Base-by-base conservation (phyloP, 495 filamentous ascomycete genomes). In the Podospora pseudopauciseta region DNA sequence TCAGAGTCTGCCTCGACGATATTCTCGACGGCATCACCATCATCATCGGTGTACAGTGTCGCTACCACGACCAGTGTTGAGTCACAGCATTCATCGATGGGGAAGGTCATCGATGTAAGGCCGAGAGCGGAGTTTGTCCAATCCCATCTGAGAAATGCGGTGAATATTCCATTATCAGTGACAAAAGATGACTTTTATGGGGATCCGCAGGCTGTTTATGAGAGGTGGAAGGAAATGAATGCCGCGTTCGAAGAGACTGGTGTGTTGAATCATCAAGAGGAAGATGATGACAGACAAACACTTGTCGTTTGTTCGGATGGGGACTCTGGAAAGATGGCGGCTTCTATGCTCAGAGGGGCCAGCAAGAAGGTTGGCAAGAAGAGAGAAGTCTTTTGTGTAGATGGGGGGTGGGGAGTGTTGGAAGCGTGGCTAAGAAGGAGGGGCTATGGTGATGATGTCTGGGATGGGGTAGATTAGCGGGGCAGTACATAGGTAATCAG, bases 281-380 rank as follows among this genome's bases (percentile, higher is more conserved):
- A 58, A 4, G 61, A 71, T 30, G 30, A 76, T 23, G 58, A 68
- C 9, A 75, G 78, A 57, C 77, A 65, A 73, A 77, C 86, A 61
- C 69, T 86, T 64, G 70, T 87, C 9, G 76, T 86, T 39, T 86
- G 84, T 67, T 83, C 85, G 59, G 78, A 85, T 65, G 85, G 85
- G 6, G 83, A 87, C 59, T 83, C 82, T 19, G 82, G 83, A 30
- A 77, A 83, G 39, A 77, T 87, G 34, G 85, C 81, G n/a, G 82
- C 84, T 15, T 83, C 82, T 67, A 81, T 85, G 32, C 75, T 87
- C 58, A 77, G 85, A 56, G 83, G 39, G 7, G 39, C 39, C 5
- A 49, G 39, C 15, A 49, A 49, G 39, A 49, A 49, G 15, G 9
- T 16, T 3, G 39, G 82, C 3, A 82, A 82, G 66, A 82, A 81